Evolutionary conservation across 306 rosid genomes (phyloP).

Genomic region (Medicago lupulina): DNA sequence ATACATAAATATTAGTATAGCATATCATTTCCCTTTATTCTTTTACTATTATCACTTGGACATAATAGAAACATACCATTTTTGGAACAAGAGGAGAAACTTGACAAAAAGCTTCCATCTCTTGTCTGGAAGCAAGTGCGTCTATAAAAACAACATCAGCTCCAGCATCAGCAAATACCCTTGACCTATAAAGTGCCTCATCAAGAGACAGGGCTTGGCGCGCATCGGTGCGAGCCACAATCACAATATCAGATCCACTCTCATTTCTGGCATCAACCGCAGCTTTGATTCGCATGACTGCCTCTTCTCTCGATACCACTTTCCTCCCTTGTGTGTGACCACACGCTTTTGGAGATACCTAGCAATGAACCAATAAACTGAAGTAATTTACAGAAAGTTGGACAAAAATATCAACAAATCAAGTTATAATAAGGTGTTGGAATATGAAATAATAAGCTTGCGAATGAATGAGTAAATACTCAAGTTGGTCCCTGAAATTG

Average conservation of each 20-base stretch:
- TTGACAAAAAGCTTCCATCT: conserved; percentile 83
- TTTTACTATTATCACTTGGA: not conserved
- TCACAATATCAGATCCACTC: conserved; percentile 89
- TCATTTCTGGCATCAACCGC: conserved; percentile 88
- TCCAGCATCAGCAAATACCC: conserved; percentile 91
- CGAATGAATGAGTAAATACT: not conserved
- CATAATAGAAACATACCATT: conserved; percentile 54
- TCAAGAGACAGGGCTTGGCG: conserved; percentile 80
- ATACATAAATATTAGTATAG: conserved; percentile 24
- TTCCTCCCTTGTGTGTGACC: conserved; percentile 90
- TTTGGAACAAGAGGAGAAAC: conserved; percentile 76
- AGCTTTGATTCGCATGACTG: conserved; percentile 79
- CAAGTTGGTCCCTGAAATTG: not conserved
- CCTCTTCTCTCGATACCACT: conserved; percentile 88
- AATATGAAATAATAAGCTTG: not conserved
- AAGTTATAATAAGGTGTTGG: not conserved
- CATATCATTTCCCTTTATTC: not conserved
- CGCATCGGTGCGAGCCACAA: conserved; percentile 85
- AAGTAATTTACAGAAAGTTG: not conserved
- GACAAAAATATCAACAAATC: not conserved
- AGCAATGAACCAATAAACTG: conserved; percentile 20
- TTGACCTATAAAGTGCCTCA: conserved; percentile 74
- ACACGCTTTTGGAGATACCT: conserved; percentile 93
- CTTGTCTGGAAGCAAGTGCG: conserved; percentile 79
- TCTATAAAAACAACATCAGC: conserved; percentile 90